Percentiles rank a stretch among this genome's conserved stretches.
Evolutionary conservation across 2,329 filamentous ascomycete species (phyloP).

Genomic region (Leptosphaerulina australis): DNA sequence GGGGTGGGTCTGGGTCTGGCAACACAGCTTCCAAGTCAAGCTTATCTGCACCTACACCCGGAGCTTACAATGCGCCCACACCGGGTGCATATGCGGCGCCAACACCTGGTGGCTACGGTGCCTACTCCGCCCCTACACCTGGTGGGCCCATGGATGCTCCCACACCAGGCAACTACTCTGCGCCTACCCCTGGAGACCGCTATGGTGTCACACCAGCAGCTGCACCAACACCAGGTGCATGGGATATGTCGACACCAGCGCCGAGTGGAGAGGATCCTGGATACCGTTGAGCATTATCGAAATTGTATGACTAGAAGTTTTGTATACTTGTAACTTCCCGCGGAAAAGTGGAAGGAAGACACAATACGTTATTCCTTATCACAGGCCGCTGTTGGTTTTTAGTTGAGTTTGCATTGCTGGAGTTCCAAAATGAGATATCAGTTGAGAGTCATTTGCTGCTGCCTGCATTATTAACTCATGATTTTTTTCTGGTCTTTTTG

Average conservation of each 20-base stretch:
- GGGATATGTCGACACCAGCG: conserved; percentile 57
- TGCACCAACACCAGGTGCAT: conserved; percentile 63
- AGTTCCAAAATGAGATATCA: conserved; percentile 23
- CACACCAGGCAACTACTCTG: conserved; percentile 49
- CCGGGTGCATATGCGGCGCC: conserved; percentile 47
- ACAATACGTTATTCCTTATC: background rate
- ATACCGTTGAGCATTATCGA: conserved; percentile 25
- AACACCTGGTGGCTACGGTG: conserved; percentile 44
- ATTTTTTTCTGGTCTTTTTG: too few relatives aligned
- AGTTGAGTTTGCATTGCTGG: conserved; percentile 24
- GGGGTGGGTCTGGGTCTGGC: conserved; percentile 60
- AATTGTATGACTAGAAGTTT: conserved; percentile 12
- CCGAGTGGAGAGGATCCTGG: conserved; percentile 36
- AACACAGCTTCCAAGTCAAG: conserved; percentile 34
- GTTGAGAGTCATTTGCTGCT: conserved; percentile 3
- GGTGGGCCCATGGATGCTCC: conserved; percentile 48
- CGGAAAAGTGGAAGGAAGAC: background rate
- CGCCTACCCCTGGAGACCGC: conserved; percentile 46
- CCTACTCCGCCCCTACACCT: conserved; percentile 47
- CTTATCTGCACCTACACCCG: conserved; percentile 41
- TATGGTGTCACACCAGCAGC: conserved; percentile 54
- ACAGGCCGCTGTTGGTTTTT: background rate
- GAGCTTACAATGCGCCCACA: conserved; percentile 44
- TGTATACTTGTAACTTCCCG: background rate
- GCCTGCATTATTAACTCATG: too few relatives aligned